Evolutionary conservation across 2,329 filamentous ascomycete genomes (phyloP), one percentile per base, ranked within the genome.

Genomic region (Arthrobotrys megalospora): DNA sequence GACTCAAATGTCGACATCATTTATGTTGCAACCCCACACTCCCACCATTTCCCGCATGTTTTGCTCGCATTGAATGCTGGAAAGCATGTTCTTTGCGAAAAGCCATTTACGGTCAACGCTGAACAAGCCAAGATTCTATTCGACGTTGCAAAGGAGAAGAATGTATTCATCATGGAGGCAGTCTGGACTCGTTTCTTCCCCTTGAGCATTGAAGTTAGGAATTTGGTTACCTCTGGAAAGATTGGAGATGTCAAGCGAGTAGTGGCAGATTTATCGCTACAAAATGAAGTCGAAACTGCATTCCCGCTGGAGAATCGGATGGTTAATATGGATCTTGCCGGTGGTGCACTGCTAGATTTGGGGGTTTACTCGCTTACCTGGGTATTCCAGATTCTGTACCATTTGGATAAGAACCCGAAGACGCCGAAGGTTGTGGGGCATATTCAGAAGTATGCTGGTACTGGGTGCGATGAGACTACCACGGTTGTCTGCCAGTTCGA

Each of bases 121-220:
- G 87, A 89, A 8, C 94, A 97, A 85, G 87, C 92, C 24, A 89
- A 89, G 84, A 90, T 90, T 83, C 87, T 97, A 28, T 88, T 91
- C 63, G 89, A 91, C 79, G 90, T 89, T 76, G 94, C 94, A 6
- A 89, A 86, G 83, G 87, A 89, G 82, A 95, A 93, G 87, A 88
- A 89, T 77, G 83, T 93, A 81, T 91, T 92, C 87, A 85, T 95
- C 79, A 94, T 94, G 92, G 92, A 95, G 85, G 93, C 93, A 50
- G 93, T 96, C 19, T 97, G 93, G 94, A 96, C 93, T 41, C 88
- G 94, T 76, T 96, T 91, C 86, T 96, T 97, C 86, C 94, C 94
- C 1, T 86, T 97, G 11, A 94, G 92, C 82, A 89, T 93, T 83
- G 90, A 92, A 83, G 86, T 94, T 43, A 87, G 92, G 64, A 89